These are phyloP conservation scores for Cercospora berteroae DNA, from an alignment of 2,329 filamentous ascomycete species.

Conservation along the genomic window DNA sequence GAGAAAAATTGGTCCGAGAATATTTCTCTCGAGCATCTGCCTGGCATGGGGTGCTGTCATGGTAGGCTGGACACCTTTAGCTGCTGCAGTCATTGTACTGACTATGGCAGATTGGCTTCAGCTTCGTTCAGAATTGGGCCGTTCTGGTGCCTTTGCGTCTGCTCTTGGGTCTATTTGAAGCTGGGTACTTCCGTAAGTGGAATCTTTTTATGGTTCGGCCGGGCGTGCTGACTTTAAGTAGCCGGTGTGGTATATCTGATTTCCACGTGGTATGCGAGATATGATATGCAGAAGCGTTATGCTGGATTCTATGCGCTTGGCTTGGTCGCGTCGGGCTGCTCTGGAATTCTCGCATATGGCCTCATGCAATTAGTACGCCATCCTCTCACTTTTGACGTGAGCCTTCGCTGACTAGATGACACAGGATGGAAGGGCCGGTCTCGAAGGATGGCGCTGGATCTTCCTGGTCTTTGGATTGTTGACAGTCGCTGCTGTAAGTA, in stretches of 20 bases:
- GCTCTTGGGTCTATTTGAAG: background rate
- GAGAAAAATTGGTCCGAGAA: slow-evolving; percentile 31
- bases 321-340: background rate
- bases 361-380: background rate
- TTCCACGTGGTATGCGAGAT: background rate
- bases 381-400: background rate
- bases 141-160: background rate
- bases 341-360: background rate
- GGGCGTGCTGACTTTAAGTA: background rate
- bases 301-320: background rate
- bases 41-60: background rate
- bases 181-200: background rate
- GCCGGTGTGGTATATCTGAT: background rate
- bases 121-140: background rate
- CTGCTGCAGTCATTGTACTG: background rate
- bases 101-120: background rate
- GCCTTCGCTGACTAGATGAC: background rate
- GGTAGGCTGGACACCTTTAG: background rate
- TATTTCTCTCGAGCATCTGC: slow-evolving; percentile 22
- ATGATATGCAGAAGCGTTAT: background rate
- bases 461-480: background rate
- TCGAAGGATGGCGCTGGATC: background rate
- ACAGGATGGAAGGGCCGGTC: background rate
- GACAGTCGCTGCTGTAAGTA: background rate
- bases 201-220: background rate